Evolutionary conservation across 768 basidiomycete genomes (phyloP).

Genomic region (Roridomyces roridus): DNA sequence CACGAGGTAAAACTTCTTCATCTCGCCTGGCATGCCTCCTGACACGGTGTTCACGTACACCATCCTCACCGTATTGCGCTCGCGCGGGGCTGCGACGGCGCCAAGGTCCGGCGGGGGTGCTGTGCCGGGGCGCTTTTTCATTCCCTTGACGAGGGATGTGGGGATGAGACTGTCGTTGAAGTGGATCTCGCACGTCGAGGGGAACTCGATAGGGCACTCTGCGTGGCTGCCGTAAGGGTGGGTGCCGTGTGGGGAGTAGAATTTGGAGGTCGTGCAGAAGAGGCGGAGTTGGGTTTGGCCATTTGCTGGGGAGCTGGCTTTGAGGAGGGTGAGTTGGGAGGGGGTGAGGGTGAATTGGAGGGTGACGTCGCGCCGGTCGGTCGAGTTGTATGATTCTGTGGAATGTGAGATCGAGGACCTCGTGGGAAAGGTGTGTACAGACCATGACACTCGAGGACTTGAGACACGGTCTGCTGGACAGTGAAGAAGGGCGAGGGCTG

Average conservation of each 20-base stretch:
- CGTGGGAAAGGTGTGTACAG: too few species aligned
- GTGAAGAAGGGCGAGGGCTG: conserved; percentile 60
- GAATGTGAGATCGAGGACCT: too few species aligned
- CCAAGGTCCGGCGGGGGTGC: conserved; percentile 60
- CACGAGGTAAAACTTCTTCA: conserved; percentile 67
- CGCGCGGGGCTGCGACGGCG: conserved; percentile 17
- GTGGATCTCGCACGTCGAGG: conserved; percentile 67
- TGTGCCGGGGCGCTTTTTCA: conserved; percentile 76
- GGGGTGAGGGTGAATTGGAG: conserved; percentile 50
- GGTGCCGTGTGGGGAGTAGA: conserved; percentile 42
- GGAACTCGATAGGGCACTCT: conserved; percentile 68
- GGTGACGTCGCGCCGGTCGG: conserved; percentile 55
- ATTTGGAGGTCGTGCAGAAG: conserved; percentile 68
- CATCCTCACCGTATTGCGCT: conserved; percentile 58
- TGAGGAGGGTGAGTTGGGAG: conserved; percentile 41
- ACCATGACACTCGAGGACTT: conserved; percentile 54
- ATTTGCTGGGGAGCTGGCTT: not conserved
- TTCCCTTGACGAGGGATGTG: conserved; percentile 60
- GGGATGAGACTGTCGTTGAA: conserved; percentile 53
- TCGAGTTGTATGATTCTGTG: conserved; percentile 51
- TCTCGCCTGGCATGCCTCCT: conserved; percentile 24
- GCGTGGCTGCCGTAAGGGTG: conserved; percentile 16
- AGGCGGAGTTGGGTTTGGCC: conserved; percentile 66
- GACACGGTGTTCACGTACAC: conserved; percentile 66
- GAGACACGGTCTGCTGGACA: conserved; percentile 52